phyloP scores from a whole-genome alignment of 352 stramenopile genomes.

The Plasmopara viticola region DNA sequence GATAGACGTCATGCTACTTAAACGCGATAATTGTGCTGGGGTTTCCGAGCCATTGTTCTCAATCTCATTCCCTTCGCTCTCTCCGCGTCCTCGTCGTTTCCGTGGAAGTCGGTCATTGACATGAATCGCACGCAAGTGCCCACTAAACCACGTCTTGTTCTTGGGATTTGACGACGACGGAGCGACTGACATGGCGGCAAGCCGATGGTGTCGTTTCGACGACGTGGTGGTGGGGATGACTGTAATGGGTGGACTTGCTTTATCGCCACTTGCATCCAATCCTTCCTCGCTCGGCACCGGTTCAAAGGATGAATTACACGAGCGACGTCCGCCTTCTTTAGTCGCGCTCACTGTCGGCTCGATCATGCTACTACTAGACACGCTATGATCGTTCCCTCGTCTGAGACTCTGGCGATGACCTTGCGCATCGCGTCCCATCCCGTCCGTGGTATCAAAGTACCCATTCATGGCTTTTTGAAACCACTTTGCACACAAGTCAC shows the following conservation, averaged over 20 bases:
- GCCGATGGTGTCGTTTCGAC: conserved; percentile 18
- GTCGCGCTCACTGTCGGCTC: conserved; percentile 7
- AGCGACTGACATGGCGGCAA: conserved; percentile 22
- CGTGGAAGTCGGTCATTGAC: conserved; percentile 49
- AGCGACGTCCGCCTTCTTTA: conserved; percentile 12
- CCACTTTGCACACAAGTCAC: conserved; percentile 53
- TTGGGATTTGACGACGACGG: conserved; percentile 25
- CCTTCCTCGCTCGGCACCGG: conserved; percentile 17
- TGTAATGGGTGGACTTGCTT: conserved; percentile 11
- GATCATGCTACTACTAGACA: conserved; percentile 7
- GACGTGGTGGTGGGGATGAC: conserved; percentile 9
- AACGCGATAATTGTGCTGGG: conserved; percentile 9
- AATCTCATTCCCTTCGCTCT: conserved; percentile 22
- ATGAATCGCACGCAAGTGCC: conserved; percentile 65
- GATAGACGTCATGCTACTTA: conserved; percentile 21
- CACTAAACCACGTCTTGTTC: conserved; percentile 57
- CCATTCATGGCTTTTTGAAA: conserved; percentile 60
- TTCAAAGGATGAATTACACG: conserved; percentile 22
- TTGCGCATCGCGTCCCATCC: conserved; percentile 23
- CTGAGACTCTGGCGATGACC: background rate
- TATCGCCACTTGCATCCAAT: conserved; percentile 16
- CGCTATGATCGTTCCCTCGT: background rate
- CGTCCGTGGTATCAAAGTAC: conserved; percentile 42
- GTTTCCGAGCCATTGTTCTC: conserved; percentile 21
- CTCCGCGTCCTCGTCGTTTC: conserved; percentile 35